These are phyloP conservation scores for Catharanthus roseus DNA, from an alignment of 257 asterid genomes.

Conservation along the genomic window DNA sequence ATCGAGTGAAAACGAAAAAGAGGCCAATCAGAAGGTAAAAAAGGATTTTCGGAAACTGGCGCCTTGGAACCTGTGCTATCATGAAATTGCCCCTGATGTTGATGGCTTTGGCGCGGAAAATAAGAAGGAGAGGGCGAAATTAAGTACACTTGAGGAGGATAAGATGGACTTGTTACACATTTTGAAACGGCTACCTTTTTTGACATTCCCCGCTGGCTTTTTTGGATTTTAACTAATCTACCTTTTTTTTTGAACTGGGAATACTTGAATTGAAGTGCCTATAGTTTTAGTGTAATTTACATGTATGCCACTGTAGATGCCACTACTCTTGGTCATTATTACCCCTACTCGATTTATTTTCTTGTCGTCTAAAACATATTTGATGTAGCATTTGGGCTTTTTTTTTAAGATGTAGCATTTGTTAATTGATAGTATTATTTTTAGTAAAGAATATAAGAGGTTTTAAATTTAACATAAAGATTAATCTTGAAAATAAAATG, in stretches of 20 bases:
- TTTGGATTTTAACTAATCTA: conserved; percentile 2
- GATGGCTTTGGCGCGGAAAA: neutral
- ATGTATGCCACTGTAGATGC: neutral
- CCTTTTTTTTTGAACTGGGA: conserved; percentile 20
- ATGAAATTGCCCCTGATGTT: neutral
- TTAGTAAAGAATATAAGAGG: too few relatives aligned
- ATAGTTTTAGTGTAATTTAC: conserved; percentile 5
- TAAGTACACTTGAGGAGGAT: neutral
- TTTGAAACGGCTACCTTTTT: conserved; percentile 21
- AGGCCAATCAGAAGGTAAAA: conserved; percentile 2
- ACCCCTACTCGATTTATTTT: neutral
- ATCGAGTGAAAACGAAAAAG: too few relatives aligned
- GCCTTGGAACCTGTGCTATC: conserved; percentile 2
- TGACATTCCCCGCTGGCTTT: neutral
- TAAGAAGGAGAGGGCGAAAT: neutral
- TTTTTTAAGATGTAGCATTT: too few relatives aligned
- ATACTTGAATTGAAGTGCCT: neutral
- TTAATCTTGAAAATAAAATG: too few relatives aligned
- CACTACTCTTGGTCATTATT: neutral
- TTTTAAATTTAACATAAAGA: too few relatives aligned
- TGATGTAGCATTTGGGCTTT: too few relatives aligned
- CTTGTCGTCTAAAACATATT: too few relatives aligned
- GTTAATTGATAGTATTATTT: too few relatives aligned
- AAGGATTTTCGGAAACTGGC: neutral
- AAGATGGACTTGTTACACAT: conserved; percentile 1